These are phyloP conservation scores for Durio zibethinus DNA, from an alignment of 345 rosid species.

Conservation along the genomic window DNA sequence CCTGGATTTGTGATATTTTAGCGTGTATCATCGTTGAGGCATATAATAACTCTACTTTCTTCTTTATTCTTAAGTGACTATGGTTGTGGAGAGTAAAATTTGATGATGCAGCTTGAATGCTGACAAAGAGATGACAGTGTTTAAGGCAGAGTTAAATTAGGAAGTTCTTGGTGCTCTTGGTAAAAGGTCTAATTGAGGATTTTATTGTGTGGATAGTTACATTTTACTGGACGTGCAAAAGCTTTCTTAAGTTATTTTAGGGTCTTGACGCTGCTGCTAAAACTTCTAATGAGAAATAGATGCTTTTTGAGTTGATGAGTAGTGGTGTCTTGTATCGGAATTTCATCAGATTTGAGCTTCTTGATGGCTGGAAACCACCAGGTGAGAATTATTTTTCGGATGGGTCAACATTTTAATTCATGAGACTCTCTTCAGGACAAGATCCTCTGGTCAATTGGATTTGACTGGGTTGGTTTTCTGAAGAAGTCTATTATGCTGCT, in stretches of 20 bases:
- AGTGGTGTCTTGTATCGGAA: not conserved
- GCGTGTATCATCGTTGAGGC: not conserved
- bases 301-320: not conserved
- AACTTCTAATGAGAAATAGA: not conserved
- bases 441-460: not conserved
- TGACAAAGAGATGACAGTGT: not conserved
- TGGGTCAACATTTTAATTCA: not conserved
- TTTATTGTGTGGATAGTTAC: not conserved
- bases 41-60: not conserved
- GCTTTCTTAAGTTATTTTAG: not conserved
- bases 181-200: not conserved
- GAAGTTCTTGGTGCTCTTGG: not conserved
- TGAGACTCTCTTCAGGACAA: not conserved
- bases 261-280: not conserved
- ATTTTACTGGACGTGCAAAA: not conserved
- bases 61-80: not conserved
- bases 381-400: not conserved
- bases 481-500: not conserved
- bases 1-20: not conserved
- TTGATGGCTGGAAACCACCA: slow-evolving; percentile 1
- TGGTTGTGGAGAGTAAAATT: not conserved
- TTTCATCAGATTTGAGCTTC: slow-evolving; percentile 3
- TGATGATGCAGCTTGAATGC: not conserved
- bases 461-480: not conserved
- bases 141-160: not conserved